Percentiles rank a stretch among this genome's conserved stretches.
Conservation (phyloP, 2,329 filamentous ascomycete species). For the Aspergillus pseudoterreus region DNA sequence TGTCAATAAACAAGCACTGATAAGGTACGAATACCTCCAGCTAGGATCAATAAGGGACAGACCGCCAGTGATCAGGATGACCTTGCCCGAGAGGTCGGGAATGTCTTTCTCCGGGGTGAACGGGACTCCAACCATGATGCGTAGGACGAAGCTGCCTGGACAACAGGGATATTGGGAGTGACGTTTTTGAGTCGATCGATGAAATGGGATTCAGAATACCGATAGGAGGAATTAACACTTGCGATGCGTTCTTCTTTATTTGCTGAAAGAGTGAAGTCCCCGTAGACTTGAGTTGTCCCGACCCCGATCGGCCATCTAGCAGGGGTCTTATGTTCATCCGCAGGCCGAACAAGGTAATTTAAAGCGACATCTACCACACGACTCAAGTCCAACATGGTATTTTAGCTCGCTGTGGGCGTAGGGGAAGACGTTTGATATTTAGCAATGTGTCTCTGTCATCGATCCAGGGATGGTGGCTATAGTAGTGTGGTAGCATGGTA, state of each 20-base stretch:
- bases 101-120: conserved; percentile 36
- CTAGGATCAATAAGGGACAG: conserved; percentile 8
- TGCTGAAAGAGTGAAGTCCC: not conserved
- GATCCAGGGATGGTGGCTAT: too few relatives aligned
- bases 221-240: not conserved
- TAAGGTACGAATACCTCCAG: not conserved
- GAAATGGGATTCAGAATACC: not conserved
- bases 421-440: too few relatives aligned
- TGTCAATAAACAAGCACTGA: too few relatives aligned
- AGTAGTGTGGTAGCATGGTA: too few relatives aligned
- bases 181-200: not conserved
- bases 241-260: not conserved
- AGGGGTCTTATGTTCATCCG: not conserved
- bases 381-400: not conserved
- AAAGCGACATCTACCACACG: not conserved
- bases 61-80: conserved; percentile 49
- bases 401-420: too few relatives aligned
- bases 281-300: not conserved
- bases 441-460: too few relatives aligned
- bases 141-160: not conserved
- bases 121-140: not conserved
- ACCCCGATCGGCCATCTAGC: not conserved
- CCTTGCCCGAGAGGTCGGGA: conserved; percentile 37
- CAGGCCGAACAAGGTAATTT: not conserved
- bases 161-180: not conserved